phyloP scores from a whole-genome alignment of 257 asterid species.

The Gentiana macrophylla region DNA sequence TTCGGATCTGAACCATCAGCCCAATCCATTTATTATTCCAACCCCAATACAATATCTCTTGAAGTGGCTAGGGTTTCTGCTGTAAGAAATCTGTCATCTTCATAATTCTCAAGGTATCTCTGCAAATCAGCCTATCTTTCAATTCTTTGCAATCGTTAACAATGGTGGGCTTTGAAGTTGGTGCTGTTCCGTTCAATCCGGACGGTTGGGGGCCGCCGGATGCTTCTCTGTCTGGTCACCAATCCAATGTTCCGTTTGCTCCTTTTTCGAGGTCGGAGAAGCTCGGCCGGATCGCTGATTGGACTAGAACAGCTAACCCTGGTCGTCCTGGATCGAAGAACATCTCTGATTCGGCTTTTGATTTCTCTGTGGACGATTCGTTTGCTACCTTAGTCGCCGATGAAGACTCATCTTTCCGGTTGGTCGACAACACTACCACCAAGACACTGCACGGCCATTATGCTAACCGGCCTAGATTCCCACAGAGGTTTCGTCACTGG shows the following conservation, averaged over 20 bases:
- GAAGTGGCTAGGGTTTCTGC: no score
- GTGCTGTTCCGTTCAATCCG: constrained; percentile 71
- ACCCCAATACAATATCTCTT: no score
- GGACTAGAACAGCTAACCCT: constrained; percentile 58
- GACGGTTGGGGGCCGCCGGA: constrained; percentile 97
- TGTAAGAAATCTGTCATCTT: no score
- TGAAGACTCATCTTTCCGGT: constrained; percentile 81
- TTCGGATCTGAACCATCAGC: no score
- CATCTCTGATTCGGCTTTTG: constrained; percentile 70
- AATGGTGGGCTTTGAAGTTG: constrained; percentile 72
- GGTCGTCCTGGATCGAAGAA: constrained; percentile 59
- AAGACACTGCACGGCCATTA: constrained; percentile 61
- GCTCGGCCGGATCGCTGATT: constrained; percentile 87
- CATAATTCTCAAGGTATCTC: no score
- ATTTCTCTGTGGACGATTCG: constrained; percentile 88
- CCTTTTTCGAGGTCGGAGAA: constrained; percentile 95
- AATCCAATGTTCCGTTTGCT: constrained; percentile 81
- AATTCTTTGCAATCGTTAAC: background rate
- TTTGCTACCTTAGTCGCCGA: constrained; percentile 76
- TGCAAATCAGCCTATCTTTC: no score
- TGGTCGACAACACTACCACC: constrained; percentile 65
- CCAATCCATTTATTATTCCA: no score
- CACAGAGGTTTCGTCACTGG: constrained; percentile 73
- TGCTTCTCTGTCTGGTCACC: constrained; percentile 30
- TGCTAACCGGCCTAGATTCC: constrained; percentile 68